phyloP scores from a whole-genome alignment of 1,284 basidiomycete species.

The Mycosarcoma maydis region DNA sequence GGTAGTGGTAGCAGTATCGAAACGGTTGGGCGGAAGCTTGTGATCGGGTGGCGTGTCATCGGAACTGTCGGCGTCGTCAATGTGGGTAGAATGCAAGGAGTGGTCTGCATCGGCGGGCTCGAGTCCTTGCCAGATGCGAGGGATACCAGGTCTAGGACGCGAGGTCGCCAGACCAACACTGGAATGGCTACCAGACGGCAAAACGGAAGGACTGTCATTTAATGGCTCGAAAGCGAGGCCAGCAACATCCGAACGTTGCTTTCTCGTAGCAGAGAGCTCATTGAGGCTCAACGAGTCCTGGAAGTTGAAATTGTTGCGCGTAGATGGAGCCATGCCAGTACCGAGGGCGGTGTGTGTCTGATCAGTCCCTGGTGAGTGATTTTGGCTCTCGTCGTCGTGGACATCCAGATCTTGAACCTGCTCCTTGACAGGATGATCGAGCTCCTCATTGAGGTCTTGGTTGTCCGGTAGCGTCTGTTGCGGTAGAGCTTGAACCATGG shows the following conservation, averaged over 20 bases:
- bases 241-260: conserved; percentile 5
- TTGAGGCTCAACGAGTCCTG: conserved; percentile 15
- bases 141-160: conserved; percentile 37
- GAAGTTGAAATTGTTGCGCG: conserved; percentile 19
- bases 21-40: conserved; percentile 26
- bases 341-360: conserved; percentile 21
- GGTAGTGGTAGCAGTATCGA: conserved; percentile 36
- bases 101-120: conserved; percentile 27
- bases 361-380: conserved; percentile 18
- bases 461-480: background rate
- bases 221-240: conserved; percentile 1
- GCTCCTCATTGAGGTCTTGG: conserved; percentile 11
- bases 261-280: conserved; percentile 14
- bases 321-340: conserved; percentile 19
- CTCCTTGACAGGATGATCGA: conserved; percentile 7
- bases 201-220: background rate
- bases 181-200: conserved; percentile 10
- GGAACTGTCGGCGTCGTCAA: conserved; percentile 32
- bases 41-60: conserved; percentile 29
- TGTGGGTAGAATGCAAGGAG: conserved; percentile 22
- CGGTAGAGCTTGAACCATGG: background rate
- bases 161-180: conserved; percentile 8
- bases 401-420: conserved; percentile 1
- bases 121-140: conserved; percentile 48
- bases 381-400: conserved; percentile 15